Conservation (phyloP, 441 rosid genomes). For the Gossypium aridum region DNA sequence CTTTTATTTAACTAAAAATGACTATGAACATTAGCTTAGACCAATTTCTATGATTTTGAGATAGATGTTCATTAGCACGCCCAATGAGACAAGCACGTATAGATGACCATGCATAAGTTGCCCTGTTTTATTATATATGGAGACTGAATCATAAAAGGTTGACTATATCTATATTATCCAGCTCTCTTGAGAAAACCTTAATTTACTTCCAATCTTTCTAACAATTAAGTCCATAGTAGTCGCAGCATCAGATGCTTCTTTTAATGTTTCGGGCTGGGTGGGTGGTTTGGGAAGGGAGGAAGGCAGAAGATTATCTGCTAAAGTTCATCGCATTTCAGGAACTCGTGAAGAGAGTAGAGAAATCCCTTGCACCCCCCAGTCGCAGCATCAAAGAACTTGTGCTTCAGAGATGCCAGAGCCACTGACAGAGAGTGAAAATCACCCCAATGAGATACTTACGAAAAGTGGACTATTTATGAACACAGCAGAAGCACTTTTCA, state of each 20-base stretch:
- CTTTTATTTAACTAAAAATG: background rate
- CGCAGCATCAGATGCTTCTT: no score
- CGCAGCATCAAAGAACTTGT: conserved; percentile 14
- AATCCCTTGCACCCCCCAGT: conserved; percentile 7
- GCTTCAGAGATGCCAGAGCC: conserved; percentile 26
- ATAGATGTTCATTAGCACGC: background rate
- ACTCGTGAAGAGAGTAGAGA: conserved; percentile 12
- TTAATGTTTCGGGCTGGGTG: no score
- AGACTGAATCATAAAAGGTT: background rate
- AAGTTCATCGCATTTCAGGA: conserved; percentile 34
- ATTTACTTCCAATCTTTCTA: background rate
- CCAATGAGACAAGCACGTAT: background rate
- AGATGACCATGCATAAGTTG: background rate
- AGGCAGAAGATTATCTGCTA: background rate
- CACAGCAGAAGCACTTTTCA: conserved; percentile 38
- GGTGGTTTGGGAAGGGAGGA: no score
- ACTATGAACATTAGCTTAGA: no score
- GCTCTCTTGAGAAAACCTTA: background rate
- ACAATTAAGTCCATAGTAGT: background rate
- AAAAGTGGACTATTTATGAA: conserved; percentile 56
- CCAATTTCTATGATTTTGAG: no score
- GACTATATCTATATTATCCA: background rate
- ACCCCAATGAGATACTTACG: conserved; percentile 51
- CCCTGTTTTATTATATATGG: background rate
- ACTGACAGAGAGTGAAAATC: conserved; percentile 50